A percentile compares a stretch with the other conserved stretches of the same genome.
Conservation (phyloP, 352 stramenopile genomes). For the Pythium chondricola region DNA sequence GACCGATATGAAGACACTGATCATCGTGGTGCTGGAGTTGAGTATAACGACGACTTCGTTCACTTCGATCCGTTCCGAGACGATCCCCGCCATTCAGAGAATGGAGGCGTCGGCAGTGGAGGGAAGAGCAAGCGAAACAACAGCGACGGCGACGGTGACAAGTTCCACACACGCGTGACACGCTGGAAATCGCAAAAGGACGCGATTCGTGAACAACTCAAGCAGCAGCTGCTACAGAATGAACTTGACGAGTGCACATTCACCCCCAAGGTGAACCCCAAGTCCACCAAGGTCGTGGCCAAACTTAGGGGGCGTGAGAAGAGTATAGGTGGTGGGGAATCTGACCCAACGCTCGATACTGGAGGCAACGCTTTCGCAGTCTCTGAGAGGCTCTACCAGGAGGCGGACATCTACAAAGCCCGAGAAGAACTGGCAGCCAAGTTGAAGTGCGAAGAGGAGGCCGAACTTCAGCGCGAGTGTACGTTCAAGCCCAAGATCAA, state of each 20-base stretch:
- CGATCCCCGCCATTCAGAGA: not conserved
- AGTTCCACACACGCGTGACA: conserved; percentile 68
- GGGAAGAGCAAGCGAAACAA: conserved; percentile 5
- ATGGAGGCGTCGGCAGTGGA: not conserved
- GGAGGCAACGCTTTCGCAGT: conserved; percentile 23
- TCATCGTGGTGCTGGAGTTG: not conserved
- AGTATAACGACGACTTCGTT: not conserved
- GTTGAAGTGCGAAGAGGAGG: conserved; percentile 65
- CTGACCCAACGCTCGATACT: conserved; percentile 18
- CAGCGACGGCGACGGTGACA: conserved; percentile 21
- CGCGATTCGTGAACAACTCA: conserved; percentile 67
- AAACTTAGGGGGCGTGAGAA: conserved; percentile 45
- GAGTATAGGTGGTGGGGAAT: conserved; percentile 4
- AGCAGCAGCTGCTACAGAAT: conserved; percentile 66
- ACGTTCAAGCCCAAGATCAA: conserved; percentile 74
- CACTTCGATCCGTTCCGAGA: conserved; percentile 12
- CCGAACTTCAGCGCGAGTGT: conserved; percentile 61
- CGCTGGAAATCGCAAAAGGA: conserved; percentile 80
- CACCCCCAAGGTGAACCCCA: conserved; percentile 62
- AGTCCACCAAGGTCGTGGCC: conserved; percentile 61
- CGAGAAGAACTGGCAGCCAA: conserved; percentile 58
- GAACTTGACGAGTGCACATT: conserved; percentile 80
- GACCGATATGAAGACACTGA: conserved; percentile 14
- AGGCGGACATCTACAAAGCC: conserved; percentile 68
- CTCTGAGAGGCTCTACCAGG: conserved; percentile 69